Base-by-base conservation (phyloP, 345 rosid species). In the Sisymbrium irio region DNA sequence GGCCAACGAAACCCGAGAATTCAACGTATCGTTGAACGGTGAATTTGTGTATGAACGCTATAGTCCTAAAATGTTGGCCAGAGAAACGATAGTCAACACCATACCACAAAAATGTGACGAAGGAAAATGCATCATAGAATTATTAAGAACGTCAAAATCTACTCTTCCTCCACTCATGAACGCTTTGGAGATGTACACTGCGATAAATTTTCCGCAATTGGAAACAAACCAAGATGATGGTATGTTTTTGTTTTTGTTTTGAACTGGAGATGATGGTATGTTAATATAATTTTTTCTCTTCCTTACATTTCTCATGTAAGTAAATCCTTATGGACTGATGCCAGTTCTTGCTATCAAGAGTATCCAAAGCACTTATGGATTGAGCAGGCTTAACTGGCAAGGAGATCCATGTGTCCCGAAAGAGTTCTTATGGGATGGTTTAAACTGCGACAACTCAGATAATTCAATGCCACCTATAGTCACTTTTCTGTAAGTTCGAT, bases 361-460 rank as follows among this genome's bases (percentile, higher is more conserved):
- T 55, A 82, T 85, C 42, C 79, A 83, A 69, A 73, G 63, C 7
- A 32, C 13, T 4, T 85, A 83, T 62, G 75, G 71, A 20, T 25
- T 85, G 67, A 82, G 59, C 9, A 75, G 30, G 54, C 64, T 69
- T 0, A 69, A 76, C 59, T 86, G 87, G 91, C 83, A 84, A 61
- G 88, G 91, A 39, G 91, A 84, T 82, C 88, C 88, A 58, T 81
- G 84, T 13, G 57, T 65, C 22, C 85, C 82, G 13, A 56, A 14
- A 63, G 55, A 10, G 15, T 77, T 74, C 69, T 9, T 37, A 27
- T 83, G 89, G 87, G 77, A 85, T 7, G 85, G 91, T 32, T 77
- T 87, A 45, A 71, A 77, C 41, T 87, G 87, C 77, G 68, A 55
- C 76, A 61, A 27, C 14, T 6, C 14, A 11, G 81, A 62, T 32